Percentiles rank a stretch among this genome's conserved stretches.
Conservation (phyloP, 495 filamentous ascomycete genomes). For the Cercophora samala region DNA sequence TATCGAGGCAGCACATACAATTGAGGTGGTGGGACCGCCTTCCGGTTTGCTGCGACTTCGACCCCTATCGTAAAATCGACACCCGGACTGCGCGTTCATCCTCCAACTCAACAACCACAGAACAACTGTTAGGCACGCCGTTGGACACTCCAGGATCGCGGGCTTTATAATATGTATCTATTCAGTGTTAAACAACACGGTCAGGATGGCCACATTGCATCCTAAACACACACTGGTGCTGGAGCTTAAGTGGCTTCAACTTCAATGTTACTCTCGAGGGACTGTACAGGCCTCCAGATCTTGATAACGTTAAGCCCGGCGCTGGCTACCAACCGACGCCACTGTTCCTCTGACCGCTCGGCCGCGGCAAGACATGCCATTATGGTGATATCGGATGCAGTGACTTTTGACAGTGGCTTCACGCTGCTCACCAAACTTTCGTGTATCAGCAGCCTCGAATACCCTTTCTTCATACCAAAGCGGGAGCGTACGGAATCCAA, state of each 20-base stretch:
- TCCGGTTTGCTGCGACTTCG: background rate
- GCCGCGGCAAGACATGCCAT: conserved; percentile 29
- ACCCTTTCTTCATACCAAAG: conserved; percentile 50
- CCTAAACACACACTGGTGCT: background rate
- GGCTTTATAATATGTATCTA: background rate
- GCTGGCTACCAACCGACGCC: conserved; percentile 27
- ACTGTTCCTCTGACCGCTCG: conserved; percentile 36
- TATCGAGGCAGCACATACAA: background rate
- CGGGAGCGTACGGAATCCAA: too few species aligned
- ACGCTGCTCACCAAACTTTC: conserved; percentile 50
- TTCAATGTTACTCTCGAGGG: conserved; percentile 46
- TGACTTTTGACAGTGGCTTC: conserved; percentile 42
- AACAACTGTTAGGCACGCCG: background rate
- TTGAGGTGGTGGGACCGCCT: background rate
- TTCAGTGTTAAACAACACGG: background rate
- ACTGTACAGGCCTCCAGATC: conserved; percentile 38
- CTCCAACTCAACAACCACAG: background rate
- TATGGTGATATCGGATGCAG: conserved; percentile 41
- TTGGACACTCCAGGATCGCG: background rate
- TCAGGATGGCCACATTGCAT: too few species aligned
- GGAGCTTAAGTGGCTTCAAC: conserved; percentile 26
- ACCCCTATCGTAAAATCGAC: background rate
- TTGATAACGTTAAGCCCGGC: conserved; percentile 44
- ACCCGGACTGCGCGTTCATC: background rate
- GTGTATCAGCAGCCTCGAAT: conserved; percentile 50